Evolutionary conservation across 805 yeast genomes (phyloP).

Genomic region (Candida gorgasii): DNA sequence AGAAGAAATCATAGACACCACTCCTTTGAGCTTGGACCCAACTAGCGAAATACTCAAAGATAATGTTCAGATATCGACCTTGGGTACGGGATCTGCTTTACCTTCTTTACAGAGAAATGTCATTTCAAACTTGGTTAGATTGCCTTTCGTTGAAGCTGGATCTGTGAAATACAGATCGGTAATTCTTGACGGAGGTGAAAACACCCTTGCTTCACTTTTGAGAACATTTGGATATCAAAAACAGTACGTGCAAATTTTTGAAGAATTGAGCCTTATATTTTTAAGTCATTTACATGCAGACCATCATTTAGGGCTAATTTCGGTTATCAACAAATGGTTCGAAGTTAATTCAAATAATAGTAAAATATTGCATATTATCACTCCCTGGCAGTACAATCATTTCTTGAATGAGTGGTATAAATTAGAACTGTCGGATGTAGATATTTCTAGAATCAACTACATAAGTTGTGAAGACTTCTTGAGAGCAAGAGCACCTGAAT

Average conservation of each 20-base stretch:
- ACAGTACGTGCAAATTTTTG: constrained; percentile 42
- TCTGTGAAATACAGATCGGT: constrained; percentile 42
- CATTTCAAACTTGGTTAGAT: constrained; percentile 70
- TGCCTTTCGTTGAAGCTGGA: constrained; percentile 49
- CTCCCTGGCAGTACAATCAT: constrained; percentile 72
- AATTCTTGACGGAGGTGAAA: constrained; percentile 94
- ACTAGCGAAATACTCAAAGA: constrained; percentile 33
- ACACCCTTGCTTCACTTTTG: constrained; percentile 70
- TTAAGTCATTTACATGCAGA: constrained; percentile 96
- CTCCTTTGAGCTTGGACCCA: constrained; percentile 22
- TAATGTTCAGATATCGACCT: constrained; percentile 66
- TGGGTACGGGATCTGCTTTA: constrained; percentile 92
- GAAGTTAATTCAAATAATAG: constrained; percentile 31
- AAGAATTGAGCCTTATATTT: constrained; percentile 64
- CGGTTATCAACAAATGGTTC: constrained; percentile 72
- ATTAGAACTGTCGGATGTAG: constrained; percentile 40
- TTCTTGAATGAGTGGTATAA: constrained; percentile 71
- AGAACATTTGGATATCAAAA: constrained; percentile 59
- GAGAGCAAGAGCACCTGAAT: constrained; percentile 30
- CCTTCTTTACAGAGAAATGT: constrained; percentile 89
- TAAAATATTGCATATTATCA: constrained; percentile 54
- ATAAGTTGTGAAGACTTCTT: constrained; percentile 64
- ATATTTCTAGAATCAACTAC: constrained; percentile 46
- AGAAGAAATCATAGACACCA: constrained; percentile 18
- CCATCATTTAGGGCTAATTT: constrained; percentile 84